These are phyloP conservation scores for Globomyces pollinis-pini DNA, from an alignment of 192 early-diverging fungal species.

Conservation along the genomic window DNA sequence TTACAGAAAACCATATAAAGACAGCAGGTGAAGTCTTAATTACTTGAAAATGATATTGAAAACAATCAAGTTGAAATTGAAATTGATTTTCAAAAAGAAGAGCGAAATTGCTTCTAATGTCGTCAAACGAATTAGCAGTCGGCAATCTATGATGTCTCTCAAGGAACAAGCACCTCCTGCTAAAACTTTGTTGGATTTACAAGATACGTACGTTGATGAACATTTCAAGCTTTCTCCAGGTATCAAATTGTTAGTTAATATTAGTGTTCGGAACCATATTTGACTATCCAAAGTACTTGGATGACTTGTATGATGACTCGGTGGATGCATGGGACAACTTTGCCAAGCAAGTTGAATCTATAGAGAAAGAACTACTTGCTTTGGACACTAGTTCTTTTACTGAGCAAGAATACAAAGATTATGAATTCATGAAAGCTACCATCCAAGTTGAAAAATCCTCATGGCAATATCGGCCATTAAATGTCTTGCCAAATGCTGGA, in stretches of 20 bases:
- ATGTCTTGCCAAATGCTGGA: no score
- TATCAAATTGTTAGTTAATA: background rate
- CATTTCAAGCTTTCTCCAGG: background rate
- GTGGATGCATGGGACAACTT: background rate
- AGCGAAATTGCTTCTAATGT: no score
- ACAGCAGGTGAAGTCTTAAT: no score
- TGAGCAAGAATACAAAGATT: background rate
- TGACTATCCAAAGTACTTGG: constrained; percentile 2
- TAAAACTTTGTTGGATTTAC: background rate
- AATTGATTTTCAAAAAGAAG: no score
- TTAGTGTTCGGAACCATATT: background rate
- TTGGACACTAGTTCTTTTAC: background rate
- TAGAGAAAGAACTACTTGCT: background rate
- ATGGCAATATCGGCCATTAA: no score
- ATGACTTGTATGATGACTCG: background rate
- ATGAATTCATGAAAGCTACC: no score
- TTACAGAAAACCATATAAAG: no score
- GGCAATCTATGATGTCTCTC: background rate
- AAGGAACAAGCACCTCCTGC: background rate
- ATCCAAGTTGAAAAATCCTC: no score
- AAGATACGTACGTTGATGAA: background rate
- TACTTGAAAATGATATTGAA: no score
- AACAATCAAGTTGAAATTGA: no score
- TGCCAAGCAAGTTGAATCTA: background rate
- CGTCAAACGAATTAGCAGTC: background rate